Evolutionary conservation across 108 stramenopile genomes (phyloP), one percentile per base, ranked within the genome.

Genomic region (Nitzschia sp.): DNA sequence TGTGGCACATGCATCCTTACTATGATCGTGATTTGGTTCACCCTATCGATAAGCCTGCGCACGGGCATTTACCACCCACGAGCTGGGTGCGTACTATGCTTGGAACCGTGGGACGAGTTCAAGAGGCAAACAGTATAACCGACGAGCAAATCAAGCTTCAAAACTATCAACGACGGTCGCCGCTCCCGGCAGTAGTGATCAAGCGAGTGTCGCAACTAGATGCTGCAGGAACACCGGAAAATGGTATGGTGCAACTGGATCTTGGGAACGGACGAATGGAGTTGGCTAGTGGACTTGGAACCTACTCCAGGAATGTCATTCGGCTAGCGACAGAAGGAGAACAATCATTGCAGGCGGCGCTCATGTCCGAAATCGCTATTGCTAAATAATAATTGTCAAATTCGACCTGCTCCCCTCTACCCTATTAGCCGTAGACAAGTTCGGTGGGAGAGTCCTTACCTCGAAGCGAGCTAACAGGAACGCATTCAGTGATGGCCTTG

Each of bases 61-160:
- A 82, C 72, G 91, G 91, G 1, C 88, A 92, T 64, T 57, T 92
- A 21, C 86, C 86, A 57, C 91, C 91, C 2, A 75, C 65, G 32
- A 70, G 72, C 47, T 85, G 85, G 85, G 66, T 88, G 5, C 80
- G 83, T 28, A 65, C 87, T 1, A 85, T 87, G 74, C 60, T 92
- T 0, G 65, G 78, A 60, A 77, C 77, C 18, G 34, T 38, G 1
- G 64, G 58, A 19, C 19, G 36, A 27, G 51, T 11, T 13, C 60
- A 73, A 38, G 55, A 73, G 34, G 61, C 24, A 13, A 15, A 25
- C 1, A 31, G 23, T 11, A 60, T 89, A 23, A 64, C 81, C 17
- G 87, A 91, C 48, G 84, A 88, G 0, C 68, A 88, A 25, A 45
- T 88, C 28, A 49, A 57, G 25, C 76, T 81, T 3, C 73, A 76